Evolutionary conservation across 306 rosid genomes (phyloP), one percentile per base, ranked within the genome.

Genomic region (Medicago lupulina): DNA sequence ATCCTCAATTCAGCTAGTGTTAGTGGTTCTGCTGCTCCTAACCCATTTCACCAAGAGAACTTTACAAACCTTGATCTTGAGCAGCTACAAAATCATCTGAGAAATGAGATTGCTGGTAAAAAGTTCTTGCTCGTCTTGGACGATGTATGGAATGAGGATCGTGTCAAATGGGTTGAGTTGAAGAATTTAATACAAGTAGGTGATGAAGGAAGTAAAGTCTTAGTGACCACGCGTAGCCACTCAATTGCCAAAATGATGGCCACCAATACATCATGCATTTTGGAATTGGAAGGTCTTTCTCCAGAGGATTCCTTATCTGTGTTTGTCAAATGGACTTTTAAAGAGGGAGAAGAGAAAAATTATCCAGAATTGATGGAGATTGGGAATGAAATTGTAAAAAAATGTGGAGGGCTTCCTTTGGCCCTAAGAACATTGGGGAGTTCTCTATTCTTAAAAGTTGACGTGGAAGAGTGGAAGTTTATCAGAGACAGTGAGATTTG

Each of bases 331-430:
- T 66, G 62, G 73, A 82, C 89, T 55, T 86, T 86, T 59, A 50
- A 58, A 39, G 75, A 61, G 10, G 77, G 67, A 17, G 77, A 43
- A 34, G 87, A 72, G 44, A 21, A 34, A 54, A 50, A 15, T 0
- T 36, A 63, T 54, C 83, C 79, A 6, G n/a, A 75, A 0, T 55
- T 85, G 4, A 1, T 73, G 21, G 7, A 58, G 16, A 58, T 58
- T 11, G 64, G 64, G 14, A 9, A 58, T 21, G 38, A 58, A 21
- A 23, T 58, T 59, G 83, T 43, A n/a, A 8, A 43, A 7, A 86
- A 80, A 60, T 83, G 89, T 50, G 4, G 17, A 31, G 83, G 87
- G 19, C 65, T 86, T 74, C 87, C 80, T 1, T 69, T 83, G 61
- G 84, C 82, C 0, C 9, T 81, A 18, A 83, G 82, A 36, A 83